phyloP scores from a whole-genome alignment of 1,284 basidiomycete species.

The Apiotrichum mycotoxinovorans region DNA sequence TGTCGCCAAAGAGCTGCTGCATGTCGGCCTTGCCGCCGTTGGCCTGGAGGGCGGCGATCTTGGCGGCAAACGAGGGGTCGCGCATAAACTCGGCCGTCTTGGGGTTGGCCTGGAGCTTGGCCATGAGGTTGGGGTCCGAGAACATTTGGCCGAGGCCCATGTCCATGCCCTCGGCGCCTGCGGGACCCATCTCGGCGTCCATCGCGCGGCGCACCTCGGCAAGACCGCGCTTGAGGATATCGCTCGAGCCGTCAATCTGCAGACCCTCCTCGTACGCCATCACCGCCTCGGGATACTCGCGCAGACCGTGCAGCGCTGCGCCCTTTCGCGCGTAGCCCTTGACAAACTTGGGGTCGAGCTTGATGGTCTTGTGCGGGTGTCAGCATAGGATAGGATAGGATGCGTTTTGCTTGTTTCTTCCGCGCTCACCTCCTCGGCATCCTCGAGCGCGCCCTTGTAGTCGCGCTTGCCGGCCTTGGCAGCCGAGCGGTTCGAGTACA shows the following conservation, averaged over 20 bases:
- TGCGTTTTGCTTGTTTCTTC: too few relatives aligned
- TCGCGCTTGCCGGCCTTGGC: constrained; percentile 78
- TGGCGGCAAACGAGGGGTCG: constrained; percentile 74
- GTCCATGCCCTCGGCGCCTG: constrained; percentile 45
- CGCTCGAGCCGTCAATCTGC: constrained; percentile 70
- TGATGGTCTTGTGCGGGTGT: constrained; percentile 54
- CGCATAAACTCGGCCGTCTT: constrained; percentile 77
- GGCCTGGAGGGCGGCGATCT: constrained; percentile 51
- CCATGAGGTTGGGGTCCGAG: constrained; percentile 74
- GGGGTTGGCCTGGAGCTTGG: constrained; percentile 80
- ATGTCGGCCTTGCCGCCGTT: constrained; percentile 43
- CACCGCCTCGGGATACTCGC: constrained; percentile 77
- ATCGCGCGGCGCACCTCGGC: constrained; percentile 75
- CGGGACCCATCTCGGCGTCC: constrained; percentile 32
- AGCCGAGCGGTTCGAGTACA: constrained; percentile 91
- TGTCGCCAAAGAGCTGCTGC: constrained; percentile 62
- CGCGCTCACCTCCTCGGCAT: constrained; percentile 77
- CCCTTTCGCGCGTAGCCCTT: constrained; percentile 93
- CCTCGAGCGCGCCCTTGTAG: constrained; percentile 72
- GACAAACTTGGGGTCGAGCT: constrained; percentile 75
- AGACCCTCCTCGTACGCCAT: constrained; percentile 64
- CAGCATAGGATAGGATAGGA: constrained; percentile 26
- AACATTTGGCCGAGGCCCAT: constrained; percentile 73
- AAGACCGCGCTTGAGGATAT: constrained; percentile 77
- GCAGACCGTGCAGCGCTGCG: constrained; percentile 84